These are phyloP conservation scores for Ogataea paraovalis DNA, from an alignment of 805 yeast species.

Conservation along the genomic window DNA sequence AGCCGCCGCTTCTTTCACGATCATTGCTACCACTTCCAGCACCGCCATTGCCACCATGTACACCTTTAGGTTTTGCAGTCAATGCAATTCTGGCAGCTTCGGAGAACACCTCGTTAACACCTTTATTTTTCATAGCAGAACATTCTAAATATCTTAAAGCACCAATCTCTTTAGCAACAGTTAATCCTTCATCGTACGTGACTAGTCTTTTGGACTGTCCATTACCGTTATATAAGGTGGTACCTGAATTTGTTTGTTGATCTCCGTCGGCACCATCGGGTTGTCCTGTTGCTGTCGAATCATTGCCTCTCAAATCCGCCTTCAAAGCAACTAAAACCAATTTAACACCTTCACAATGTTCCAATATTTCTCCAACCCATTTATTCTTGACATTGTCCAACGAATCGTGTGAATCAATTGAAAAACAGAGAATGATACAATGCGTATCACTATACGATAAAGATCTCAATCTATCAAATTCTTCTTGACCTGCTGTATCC, in stretches of 20 bases:
- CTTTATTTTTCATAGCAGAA: conserved; percentile 92
- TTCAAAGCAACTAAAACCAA: conserved; percentile 90
- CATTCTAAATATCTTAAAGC: conserved; percentile 95
- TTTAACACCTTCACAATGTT: conserved; percentile 95
- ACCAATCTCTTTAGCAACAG: conserved; percentile 88
- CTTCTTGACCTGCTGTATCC: conserved; percentile 99
- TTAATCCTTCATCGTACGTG: conserved; percentile 88
- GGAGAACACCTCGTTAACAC: conserved; percentile 98
- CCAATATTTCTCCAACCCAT: conserved; percentile 97
- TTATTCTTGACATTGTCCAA: conserved; percentile 90
- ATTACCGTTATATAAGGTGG: conserved; percentile 18
- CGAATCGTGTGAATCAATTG: conserved; percentile 92
- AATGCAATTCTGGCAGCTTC: conserved; percentile 98
- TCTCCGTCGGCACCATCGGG: conserved; percentile 8
- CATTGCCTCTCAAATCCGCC: conserved; percentile 76
- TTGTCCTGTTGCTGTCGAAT: conserved; percentile 9
- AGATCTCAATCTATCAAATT: conserved; percentile 90
- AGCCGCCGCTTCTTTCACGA: conserved; percentile 15
- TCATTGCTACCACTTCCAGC: conserved; percentile 35
- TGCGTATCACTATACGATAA: conserved; percentile 93
- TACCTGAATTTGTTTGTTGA: conserved; percentile 15
- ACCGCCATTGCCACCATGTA: conserved; percentile 42
- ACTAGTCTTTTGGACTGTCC: conserved; percentile 50
- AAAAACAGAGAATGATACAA: conserved; percentile 93
- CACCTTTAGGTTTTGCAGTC: conserved; percentile 81